Conservation (phyloP, 805 yeast species). For the Nakazawaea ishiwadae region DNA sequence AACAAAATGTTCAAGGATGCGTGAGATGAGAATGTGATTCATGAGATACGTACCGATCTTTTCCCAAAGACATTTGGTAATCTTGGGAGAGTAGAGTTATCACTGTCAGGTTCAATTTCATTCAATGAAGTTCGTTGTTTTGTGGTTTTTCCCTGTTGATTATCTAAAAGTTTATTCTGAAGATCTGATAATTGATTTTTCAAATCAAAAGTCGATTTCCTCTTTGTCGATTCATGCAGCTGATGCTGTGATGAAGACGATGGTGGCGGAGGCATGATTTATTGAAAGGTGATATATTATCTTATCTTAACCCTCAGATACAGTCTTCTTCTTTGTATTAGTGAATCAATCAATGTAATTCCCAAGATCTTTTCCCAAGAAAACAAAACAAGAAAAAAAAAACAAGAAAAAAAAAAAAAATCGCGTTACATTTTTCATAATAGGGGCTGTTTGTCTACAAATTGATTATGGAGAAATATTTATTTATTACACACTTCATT, state of each 20-base stretch:
- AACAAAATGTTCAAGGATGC: no score
- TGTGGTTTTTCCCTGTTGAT: constrained; percentile 13
- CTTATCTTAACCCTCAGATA: no score
- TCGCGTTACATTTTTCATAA: no score
- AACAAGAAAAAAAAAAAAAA: background rate
- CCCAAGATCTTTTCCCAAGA: background rate
- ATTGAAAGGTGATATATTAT: background rate
- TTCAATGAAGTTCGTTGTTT: constrained; percentile 14
- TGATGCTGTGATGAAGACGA: background rate
- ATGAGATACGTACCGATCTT: background rate
- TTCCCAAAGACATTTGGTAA: constrained; percentile 2
- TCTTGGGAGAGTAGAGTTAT: background rate
- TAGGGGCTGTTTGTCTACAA: constrained; percentile 1
- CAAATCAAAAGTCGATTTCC: constrained; percentile 27
- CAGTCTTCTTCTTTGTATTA: no score
- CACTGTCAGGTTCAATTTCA: constrained; percentile 7
- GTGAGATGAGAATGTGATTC: no score
- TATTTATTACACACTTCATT: constrained; percentile 27
- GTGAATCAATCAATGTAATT: no score
- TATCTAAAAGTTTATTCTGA: constrained; percentile 32
- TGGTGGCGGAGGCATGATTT: background rate
- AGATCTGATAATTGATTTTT: constrained; percentile 38
- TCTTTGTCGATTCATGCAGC: constrained; percentile 5
- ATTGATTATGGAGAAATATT: background rate
- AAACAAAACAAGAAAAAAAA: background rate